phyloP scores from a whole-genome alignment of 2,329 filamentous ascomycete genomes.

The Phaeosphaeria sp. region DNA sequence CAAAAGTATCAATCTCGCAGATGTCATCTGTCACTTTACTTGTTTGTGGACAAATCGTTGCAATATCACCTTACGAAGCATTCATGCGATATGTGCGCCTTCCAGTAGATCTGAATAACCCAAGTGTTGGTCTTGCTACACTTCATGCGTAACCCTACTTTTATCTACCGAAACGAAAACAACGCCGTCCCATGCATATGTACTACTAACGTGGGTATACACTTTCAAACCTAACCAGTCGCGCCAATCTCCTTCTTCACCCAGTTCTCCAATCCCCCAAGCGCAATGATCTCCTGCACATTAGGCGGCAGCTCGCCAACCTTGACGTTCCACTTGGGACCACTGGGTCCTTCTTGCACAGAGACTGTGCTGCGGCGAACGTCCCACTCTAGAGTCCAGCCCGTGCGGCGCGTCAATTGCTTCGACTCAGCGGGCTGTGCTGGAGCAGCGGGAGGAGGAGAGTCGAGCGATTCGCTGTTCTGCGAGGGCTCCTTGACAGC shows the following conservation, averaged over 20 bases:
- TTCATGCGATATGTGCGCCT: background rate
- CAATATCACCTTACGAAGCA: background rate
- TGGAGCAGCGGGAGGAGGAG: conserved; percentile 48
- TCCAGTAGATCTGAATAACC: background rate
- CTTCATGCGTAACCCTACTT: background rate
- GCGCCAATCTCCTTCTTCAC: conserved; percentile 72
- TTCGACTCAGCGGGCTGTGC: conserved; percentile 57
- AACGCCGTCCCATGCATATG: conserved; percentile 1
- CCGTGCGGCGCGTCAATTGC: conserved; percentile 73
- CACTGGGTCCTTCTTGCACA: conserved; percentile 72
- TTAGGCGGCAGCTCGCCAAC: conserved; percentile 85
- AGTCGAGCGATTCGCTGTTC: conserved; percentile 60
- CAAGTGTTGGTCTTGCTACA: background rate
- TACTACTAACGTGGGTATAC: conserved; percentile 20
- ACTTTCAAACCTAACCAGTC: conserved; percentile 25
- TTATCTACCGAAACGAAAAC: background rate
- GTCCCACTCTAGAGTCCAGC: conserved; percentile 86
- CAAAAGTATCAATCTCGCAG: too few species aligned
- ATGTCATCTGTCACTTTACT: too few species aligned
- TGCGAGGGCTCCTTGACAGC: conserved; percentile 59
- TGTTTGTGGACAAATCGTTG: too few species aligned
- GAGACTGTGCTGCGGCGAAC: conserved; percentile 73
- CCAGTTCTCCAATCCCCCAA: conserved; percentile 82
- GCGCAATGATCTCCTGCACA: conserved; percentile 69
- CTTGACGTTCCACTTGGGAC: conserved; percentile 76